Percentiles rank a stretch among this genome's conserved stretches.
These are phyloP conservation scores for Jasminum sambac DNA, from an alignment of 257 asterid genomes.

Conservation along the genomic window DNA sequence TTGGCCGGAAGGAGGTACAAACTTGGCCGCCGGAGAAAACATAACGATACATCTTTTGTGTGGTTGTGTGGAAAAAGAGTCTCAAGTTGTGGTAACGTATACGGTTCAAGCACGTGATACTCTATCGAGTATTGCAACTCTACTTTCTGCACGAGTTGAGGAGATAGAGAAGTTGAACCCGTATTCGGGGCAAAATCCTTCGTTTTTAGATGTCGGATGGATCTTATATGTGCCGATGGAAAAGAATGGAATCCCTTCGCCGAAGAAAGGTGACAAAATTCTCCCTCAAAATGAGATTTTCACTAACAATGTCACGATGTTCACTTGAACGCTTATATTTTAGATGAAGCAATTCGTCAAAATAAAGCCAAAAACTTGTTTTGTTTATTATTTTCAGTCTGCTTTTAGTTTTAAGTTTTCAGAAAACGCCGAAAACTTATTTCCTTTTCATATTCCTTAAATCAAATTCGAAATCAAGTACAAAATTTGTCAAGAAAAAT, in stretches of 20 bases:
- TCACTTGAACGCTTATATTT: neutral
- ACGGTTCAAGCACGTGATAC: constrained; percentile 69
- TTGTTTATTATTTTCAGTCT: no score
- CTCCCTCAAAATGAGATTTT: neutral
- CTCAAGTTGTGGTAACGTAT: constrained; percentile 63
- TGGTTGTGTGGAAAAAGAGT: constrained; percentile 58
- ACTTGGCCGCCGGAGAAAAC: constrained; percentile 21
- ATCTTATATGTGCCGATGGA: constrained; percentile 64
- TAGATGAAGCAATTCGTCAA: neutral
- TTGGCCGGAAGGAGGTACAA: constrained; percentile 41
- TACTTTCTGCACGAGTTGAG: constrained; percentile 48
- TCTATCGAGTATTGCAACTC: constrained; percentile 38
- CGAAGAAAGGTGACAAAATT: constrained; percentile 34
- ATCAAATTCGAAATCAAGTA: no score
- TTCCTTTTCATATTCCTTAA: no score
- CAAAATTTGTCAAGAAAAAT: no score
- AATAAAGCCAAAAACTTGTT: no score
- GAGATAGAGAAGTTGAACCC: constrained; percentile 53
- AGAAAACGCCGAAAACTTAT: no score
- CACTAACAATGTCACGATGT: neutral
- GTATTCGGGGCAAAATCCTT: constrained; percentile 36
- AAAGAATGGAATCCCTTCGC: constrained; percentile 38
- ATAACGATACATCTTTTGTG: constrained; percentile 59
- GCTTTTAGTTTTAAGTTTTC: no score
- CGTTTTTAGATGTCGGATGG: constrained; percentile 54